Evolutionary conservation across 306 rosid species (phyloP).

Genomic region (Boehmeria nivea): DNA sequence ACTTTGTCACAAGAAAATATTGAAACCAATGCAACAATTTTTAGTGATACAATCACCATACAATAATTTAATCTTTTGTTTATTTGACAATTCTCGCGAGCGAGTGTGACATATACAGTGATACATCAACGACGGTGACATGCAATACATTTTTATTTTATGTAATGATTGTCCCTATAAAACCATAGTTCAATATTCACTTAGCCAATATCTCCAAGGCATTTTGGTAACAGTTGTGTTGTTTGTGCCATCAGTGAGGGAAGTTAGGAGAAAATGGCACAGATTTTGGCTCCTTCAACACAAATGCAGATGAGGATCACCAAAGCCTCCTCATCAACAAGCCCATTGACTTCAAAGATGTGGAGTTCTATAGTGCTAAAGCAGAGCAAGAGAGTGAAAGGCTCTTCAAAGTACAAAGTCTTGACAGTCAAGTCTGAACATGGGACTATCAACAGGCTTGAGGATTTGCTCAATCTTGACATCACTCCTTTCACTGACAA

Average conservation of each 20-base stretch:
- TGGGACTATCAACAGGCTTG: constrained; percentile 70
- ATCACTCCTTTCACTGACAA: constrained; percentile 72
- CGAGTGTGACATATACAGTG: no score
- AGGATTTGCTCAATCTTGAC: constrained; percentile 71
- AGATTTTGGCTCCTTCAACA: constrained; percentile 88
- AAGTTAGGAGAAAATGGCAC: constrained; percentile 78
- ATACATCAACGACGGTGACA: no score
- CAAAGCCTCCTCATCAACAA: constrained; percentile 43
- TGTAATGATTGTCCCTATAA: no score
- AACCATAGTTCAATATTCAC: no score
- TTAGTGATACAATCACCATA: no score
- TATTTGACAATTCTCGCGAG: no score
- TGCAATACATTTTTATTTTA: no score
- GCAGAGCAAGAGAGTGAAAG: constrained; percentile 48
- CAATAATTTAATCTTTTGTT: no score
- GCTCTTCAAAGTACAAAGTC: constrained; percentile 59
- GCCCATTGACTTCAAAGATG: constrained; percentile 59
- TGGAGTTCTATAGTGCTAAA: constrained; percentile 66
- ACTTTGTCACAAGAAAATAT: no score
- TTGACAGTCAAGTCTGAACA: constrained; percentile 49
- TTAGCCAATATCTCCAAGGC: no score
- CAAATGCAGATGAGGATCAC: constrained; percentile 76
- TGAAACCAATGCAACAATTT: no score
- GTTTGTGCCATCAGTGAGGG: constrained; percentile 22
- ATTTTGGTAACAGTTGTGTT: constrained; percentile 6